phyloP scores from a whole-genome alignment of 75 land plant species.

The Picea glauca region DNA sequence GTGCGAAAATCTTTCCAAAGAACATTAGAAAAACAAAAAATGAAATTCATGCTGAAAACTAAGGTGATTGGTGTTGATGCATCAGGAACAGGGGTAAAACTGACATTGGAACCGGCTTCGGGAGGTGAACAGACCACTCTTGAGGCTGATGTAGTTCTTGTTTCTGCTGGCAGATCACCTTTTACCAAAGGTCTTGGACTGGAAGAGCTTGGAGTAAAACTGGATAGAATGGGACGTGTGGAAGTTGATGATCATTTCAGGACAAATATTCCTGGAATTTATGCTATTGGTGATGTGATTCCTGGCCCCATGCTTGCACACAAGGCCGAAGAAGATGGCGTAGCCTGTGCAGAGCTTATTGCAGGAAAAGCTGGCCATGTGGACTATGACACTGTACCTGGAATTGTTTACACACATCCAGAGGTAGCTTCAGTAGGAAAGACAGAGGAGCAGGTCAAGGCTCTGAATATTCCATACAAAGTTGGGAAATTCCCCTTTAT shows the following conservation, averaged over 20 bases:
- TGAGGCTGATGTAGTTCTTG: constrained; percentile 94
- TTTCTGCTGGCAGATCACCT: constrained; percentile 85
- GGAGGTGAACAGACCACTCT: constrained; percentile 80
- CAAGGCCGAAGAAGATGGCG: constrained; percentile 98
- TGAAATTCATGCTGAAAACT: constrained; percentile 97
- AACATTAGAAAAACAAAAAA: constrained; percentile 88
- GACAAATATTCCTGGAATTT: constrained; percentile 80
- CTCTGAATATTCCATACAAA: constrained; percentile 52
- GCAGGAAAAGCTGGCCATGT: constrained; percentile 98
- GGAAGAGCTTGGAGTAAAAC: constrained; percentile 82
- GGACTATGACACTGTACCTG: constrained; percentile 94
- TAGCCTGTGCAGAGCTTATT: constrained; percentile 90
- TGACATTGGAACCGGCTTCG: constrained; percentile 77
- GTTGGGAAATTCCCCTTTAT: constrained; percentile 97
- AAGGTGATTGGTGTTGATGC: constrained; percentile 89
- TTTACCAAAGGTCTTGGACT: constrained; percentile 84
- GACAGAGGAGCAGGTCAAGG: constrained; percentile 96
- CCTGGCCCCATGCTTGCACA: constrained; percentile 99
- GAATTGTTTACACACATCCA: constrained; percentile 95
- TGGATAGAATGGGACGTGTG: constrained; percentile 84
- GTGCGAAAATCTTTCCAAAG: constrained; percentile 80
- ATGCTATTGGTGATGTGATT: constrained; percentile 93
- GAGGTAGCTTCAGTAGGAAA: constrained; percentile 96
- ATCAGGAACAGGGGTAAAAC: constrained; percentile 59
- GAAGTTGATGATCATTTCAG: constrained; percentile 62